Percentiles rank a stretch among this genome's conserved stretches.
Conservation (phyloP, 2,329 filamentous ascomycete genomes). For the Sarocladiaceae sp. region DNA sequence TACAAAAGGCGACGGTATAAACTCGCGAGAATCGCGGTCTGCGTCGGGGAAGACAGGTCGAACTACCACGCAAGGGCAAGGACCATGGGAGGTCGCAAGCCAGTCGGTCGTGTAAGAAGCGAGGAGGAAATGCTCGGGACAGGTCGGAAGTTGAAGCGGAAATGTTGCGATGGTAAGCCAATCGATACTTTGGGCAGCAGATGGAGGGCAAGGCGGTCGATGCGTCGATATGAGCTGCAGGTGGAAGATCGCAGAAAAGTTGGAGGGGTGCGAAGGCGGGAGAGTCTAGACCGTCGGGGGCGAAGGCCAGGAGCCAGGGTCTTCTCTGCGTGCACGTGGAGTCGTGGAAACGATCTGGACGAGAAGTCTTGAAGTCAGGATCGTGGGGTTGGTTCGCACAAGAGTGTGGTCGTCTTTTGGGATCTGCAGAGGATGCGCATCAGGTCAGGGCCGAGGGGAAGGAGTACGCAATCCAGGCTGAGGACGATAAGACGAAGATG, state of each 20-base stretch:
- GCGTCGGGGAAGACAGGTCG: neutral
- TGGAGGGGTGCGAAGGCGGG: constrained; percentile 3
- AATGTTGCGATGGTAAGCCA: constrained; percentile 32
- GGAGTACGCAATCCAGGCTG: constrained; percentile 6
- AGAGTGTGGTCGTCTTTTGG: neutral
- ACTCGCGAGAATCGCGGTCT: constrained; percentile 1
- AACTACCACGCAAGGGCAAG: neutral
- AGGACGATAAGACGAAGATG: neutral
- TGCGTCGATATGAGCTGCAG: neutral
- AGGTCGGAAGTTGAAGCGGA: too few species aligned
- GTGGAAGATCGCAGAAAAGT: constrained; percentile 7
- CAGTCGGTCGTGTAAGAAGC: constrained; percentile 19
- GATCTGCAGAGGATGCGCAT: neutral
- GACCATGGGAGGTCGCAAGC: constrained; percentile 25
- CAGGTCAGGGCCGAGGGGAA: neutral
- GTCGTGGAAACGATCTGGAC: too few species aligned
- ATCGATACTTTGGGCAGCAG: constrained; percentile 14
- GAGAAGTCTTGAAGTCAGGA: too few species aligned
- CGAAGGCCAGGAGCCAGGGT: neutral
- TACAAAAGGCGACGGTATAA: constrained; percentile 7
- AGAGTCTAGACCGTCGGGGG: constrained; percentile 8
- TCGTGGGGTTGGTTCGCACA: neutral
- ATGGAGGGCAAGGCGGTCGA: constrained; percentile 5
- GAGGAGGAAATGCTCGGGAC: too few species aligned
- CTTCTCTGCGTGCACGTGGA: neutral